Base-by-base conservation (phyloP, 768 basidiomycete genomes). In the Boletus insuetus region DNA sequence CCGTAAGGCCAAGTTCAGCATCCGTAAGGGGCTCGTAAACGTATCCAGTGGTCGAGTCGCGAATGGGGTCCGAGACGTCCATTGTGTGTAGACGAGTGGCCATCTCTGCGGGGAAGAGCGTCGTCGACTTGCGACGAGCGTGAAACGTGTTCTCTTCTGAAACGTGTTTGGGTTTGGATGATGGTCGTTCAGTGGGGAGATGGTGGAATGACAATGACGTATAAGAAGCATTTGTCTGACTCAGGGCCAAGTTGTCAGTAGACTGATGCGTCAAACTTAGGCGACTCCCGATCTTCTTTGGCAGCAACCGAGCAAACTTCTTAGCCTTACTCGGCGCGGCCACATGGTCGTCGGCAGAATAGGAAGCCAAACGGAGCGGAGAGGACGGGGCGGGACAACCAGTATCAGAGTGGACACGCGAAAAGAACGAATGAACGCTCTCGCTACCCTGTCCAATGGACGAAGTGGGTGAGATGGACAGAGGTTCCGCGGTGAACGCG, bases 101-200 rank as follows among this genome's bases (percentile, higher is more conserved):
- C 17, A 70, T 49, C 50, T 69, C 66, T 44, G 61, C 59, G 2
- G 69, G 69, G 37, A 73, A 71, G 54, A 71, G 58, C 6, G 66
- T 70, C 26, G 68, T 60, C 51, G 70, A 71, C 62, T 71, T 71
- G 53, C 71, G 69, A 50, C 71, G 70, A 17, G 70, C 62, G 53
- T 73, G 71, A 32, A 71, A 71, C 2, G 66, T 73, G 58, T 72
- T 71, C 61, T 66, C 64, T 50, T 70, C 68, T 41, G 64, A 64
- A 38, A 59, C 17, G 51, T 58, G 62, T 46, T 64, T 71, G 39
- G 60, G 45, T 31, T 61, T 70, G 42, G 64, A 48, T 29, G 64
- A 48, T 29, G 67, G 31, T 13, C 65, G 68, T 52, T 68, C 69
- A 13, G 43, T 43, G 22, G 64, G 45, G 32, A 47, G 60, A 45